phyloP scores from a whole-genome alignment of 495 filamentous ascomycete species.

The Daldinia grandis region DNA sequence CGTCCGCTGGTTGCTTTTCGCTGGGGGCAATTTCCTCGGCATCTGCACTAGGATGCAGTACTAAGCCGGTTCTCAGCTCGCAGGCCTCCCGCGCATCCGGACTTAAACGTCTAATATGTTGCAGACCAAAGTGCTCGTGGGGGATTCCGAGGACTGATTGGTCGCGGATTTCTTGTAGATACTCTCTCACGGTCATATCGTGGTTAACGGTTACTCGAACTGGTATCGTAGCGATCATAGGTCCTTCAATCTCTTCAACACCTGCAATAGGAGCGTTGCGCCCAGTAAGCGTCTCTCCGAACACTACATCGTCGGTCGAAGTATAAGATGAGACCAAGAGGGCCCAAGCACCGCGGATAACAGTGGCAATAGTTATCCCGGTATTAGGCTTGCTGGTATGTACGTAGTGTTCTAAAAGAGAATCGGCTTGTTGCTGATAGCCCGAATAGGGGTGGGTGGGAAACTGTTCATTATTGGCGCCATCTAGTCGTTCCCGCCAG shows the following conservation, averaged over 20 bases:
- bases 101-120: slow-evolving; percentile 71
- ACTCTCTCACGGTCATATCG: slow-evolving; percentile 44
- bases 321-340: slow-evolving; percentile 63
- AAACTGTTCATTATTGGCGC: slow-evolving; percentile 64
- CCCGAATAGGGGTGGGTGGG: slow-evolving; percentile 63
- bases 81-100: slow-evolving; percentile 70
- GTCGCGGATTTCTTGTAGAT: slow-evolving; percentile 62
- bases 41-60: slow-evolving; percentile 55
- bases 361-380: slow-evolving; percentile 63
- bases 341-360: slow-evolving; percentile 71
- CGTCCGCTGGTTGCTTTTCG: slow-evolving; percentile 55
- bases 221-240: slow-evolving; percentile 73
- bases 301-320: slow-evolving; percentile 60
- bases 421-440: slow-evolving; percentile 63
- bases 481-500: slow-evolving; percentile 57
- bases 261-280: slow-evolving; percentile 61
- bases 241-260: slow-evolving; percentile 63
- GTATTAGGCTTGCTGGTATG: slow-evolving; percentile 47
- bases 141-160: slow-evolving; percentile 61
- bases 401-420: slow-evolving; percentile 61
- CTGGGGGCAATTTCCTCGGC: slow-evolving; percentile 37
- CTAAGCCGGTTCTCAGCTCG: slow-evolving; percentile 60
- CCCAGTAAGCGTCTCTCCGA: slow-evolving; percentile 66
- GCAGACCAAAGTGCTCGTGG: slow-evolving; percentile 74
- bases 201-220: slow-evolving; percentile 59